These are phyloP conservation scores for Botrytis medusae DNA, from an alignment of 2,329 filamentous ascomycete genomes.

Conservation along the genomic window DNA sequence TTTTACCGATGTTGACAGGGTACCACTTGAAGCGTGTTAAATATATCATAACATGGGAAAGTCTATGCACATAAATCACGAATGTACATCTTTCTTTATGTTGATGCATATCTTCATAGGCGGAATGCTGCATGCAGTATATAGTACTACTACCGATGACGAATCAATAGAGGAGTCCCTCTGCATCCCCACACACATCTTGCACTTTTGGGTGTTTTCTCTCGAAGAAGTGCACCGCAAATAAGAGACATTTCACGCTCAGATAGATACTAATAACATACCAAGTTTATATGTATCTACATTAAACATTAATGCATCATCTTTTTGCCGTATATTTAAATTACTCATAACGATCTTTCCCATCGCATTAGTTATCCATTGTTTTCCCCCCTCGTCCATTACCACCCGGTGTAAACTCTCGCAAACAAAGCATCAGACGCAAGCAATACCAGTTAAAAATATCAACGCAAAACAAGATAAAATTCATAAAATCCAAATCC, in stretches of 20 bases:
- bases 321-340: background rate
- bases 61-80: background rate
- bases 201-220: background rate
- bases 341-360: background rate
- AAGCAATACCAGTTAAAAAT: background rate
- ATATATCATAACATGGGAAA: too few relatives aligned
- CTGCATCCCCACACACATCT: background rate
- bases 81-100: background rate
- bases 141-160: background rate
- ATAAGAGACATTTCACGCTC: background rate
- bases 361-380: background rate
- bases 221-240: background rate
- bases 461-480: background rate
- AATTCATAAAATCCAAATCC: slow-evolving; percentile 7
- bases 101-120: background rate
- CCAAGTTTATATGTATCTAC: background rate
- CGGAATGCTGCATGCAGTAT: background rate
- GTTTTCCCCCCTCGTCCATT: slow-evolving; percentile 2
- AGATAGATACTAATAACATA: background rate
- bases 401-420: background rate
- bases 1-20: background rate
- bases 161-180: background rate
- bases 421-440: background rate
- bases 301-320: slow-evolving; percentile 15
- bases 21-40: background rate